phyloP scores from a whole-genome alignment of 805 yeast genomes.

The Ogataea paraovalis region DNA sequence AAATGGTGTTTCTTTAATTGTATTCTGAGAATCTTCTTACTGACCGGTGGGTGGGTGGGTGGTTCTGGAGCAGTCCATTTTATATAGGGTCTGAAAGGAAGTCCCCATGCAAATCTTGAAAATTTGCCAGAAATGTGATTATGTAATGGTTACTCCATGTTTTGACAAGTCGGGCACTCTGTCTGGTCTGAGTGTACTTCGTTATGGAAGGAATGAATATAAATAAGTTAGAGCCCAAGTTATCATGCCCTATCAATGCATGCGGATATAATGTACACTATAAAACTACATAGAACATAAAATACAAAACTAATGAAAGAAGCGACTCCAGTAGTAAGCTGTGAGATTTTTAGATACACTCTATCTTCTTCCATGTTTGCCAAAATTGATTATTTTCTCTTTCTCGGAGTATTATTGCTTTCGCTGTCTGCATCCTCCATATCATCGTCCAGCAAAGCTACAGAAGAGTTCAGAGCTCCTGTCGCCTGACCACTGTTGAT shows the following conservation, averaged over 20 bases:
- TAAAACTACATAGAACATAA: neutral
- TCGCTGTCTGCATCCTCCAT: constrained; percentile 22
- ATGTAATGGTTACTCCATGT: too few relatives aligned
- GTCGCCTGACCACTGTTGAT: constrained; percentile 31
- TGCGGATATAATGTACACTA: neutral
- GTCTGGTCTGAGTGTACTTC: too few relatives aligned
- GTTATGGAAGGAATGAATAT: too few relatives aligned
- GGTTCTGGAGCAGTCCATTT: neutral
- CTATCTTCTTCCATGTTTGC: neutral
- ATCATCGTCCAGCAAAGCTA: constrained; percentile 14
- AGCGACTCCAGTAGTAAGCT: too few relatives aligned
- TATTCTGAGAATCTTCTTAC: too few relatives aligned
- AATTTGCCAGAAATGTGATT: neutral
- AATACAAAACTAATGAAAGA: neutral
- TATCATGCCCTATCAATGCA: neutral
- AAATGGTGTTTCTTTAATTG: too few relatives aligned
- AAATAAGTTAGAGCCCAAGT: neutral
- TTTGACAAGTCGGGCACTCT: too few relatives aligned
- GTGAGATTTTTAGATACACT: too few relatives aligned
- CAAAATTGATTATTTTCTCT: constrained; percentile 7
- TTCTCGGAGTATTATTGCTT: constrained; percentile 16
- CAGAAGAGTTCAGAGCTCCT: constrained; percentile 11
- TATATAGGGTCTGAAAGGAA: neutral
- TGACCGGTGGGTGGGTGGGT: too few relatives aligned
- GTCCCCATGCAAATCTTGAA: neutral